These are phyloP conservation scores for Fusarium pseudograminearum DNA, from an alignment of 2,329 filamentous ascomycete genomes.

Conservation along the genomic window DNA sequence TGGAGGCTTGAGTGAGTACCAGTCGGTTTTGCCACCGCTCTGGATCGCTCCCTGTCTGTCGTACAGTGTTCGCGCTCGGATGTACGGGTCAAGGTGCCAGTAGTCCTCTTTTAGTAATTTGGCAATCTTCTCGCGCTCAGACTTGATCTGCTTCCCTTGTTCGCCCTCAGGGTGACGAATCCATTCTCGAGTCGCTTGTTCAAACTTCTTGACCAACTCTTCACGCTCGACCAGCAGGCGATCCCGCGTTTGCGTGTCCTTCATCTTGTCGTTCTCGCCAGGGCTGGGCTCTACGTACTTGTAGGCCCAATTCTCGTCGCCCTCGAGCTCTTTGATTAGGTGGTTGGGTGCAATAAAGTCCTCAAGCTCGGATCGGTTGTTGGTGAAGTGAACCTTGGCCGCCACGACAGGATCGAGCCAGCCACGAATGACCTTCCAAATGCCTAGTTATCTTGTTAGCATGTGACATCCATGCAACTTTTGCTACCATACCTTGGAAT, in stretches of 20 bases:
- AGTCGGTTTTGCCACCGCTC: conserved; percentile 74
- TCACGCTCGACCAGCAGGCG: conserved; percentile 73
- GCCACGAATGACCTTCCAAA: conserved; percentile 94
- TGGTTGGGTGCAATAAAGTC: conserved; percentile 77
- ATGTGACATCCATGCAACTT: neutral
- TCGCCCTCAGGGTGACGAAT: conserved; percentile 62
- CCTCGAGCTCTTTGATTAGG: conserved; percentile 86
- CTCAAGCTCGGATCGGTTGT: conserved; percentile 81
- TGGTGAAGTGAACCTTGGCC: conserved; percentile 92
- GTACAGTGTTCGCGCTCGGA: conserved; percentile 85
- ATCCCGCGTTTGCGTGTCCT: conserved; percentile 72
- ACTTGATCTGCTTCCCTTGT: conserved; percentile 62
- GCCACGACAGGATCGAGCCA: conserved; percentile 99
- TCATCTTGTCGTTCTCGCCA: conserved; percentile 82
- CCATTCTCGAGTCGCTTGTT: conserved; percentile 82
- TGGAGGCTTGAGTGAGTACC: conserved; percentile 65
- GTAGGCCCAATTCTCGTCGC: conserved; percentile 87
- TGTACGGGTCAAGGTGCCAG: conserved; percentile 89
- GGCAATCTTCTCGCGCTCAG: conserved; percentile 71
- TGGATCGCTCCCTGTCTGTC: conserved; percentile 82
- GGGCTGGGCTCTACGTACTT: conserved; percentile 79
- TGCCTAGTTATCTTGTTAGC: conserved; percentile 63
- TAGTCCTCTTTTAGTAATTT: conserved; percentile 78
- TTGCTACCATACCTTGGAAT: conserved; percentile 78
- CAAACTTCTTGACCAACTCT: conserved; percentile 77